A percentile compares a stretch with the other conserved stretches of the same genome.
These are phyloP conservation scores for Arthrobotrys pseudoclavata DNA, from an alignment of 2,329 filamentous ascomycete genomes.

Conservation along the genomic window DNA sequence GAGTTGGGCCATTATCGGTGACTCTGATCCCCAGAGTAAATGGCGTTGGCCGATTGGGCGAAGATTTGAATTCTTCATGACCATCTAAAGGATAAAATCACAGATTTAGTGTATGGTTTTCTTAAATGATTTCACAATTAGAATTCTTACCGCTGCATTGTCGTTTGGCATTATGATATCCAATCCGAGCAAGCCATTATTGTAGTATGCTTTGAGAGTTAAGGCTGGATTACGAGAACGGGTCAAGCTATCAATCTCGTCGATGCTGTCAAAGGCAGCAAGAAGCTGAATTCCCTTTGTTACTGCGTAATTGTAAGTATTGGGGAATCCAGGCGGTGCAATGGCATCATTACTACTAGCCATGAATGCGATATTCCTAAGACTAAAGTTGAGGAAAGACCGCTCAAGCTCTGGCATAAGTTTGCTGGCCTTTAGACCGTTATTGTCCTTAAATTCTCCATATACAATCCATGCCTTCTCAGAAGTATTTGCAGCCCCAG, in stretches of 20 bases:
- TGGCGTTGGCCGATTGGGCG: constrained; percentile 22
- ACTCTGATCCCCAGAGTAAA: constrained; percentile 21
- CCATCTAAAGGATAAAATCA: constrained; percentile 8
- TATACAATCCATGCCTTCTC: constrained; percentile 16
- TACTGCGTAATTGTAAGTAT: constrained; percentile 21
- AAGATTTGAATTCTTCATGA: constrained; percentile 30
- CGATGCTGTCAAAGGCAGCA: constrained; percentile 26
- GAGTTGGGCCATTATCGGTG: constrained; percentile 8
- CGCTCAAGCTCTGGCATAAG: constrained; percentile 16
- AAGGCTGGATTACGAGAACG: constrained; percentile 22
- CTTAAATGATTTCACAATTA: too few relatives aligned
- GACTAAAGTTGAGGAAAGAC: constrained; percentile 27
- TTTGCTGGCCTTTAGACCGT: constrained; percentile 14
- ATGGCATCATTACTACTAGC: constrained; percentile 13
- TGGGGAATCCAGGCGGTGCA: constrained; percentile 19
- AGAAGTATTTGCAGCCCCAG: not conserved
- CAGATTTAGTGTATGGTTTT: not conserved
- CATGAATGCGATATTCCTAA: constrained; percentile 26
- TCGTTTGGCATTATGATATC: constrained; percentile 29
- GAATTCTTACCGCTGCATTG: constrained; percentile 8
- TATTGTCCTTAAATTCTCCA: constrained; percentile 15
- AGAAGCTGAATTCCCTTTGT: constrained; percentile 26
- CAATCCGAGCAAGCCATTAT: constrained; percentile 1
- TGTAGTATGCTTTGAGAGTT: constrained; percentile 26
- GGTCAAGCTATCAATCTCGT: constrained; percentile 29